Base-by-base conservation (phyloP, 2,329 filamentous ascomycete species). In the Endoconidiophora polonica region DNA sequence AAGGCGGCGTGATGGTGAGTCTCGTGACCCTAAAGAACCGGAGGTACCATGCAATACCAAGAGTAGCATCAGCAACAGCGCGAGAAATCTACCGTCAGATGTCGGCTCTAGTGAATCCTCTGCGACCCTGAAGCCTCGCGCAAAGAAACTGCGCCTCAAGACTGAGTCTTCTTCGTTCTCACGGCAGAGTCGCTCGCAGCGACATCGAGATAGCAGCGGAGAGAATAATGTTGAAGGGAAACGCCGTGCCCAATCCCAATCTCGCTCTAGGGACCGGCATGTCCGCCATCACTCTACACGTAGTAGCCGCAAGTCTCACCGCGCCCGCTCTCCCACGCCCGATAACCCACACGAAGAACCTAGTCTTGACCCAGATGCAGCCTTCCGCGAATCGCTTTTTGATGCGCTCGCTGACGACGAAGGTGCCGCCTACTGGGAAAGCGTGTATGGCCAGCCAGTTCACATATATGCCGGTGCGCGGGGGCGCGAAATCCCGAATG, bases 341-440 rank as follows among this genome's bases (percentile, higher is more conserved):
- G 64, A 65, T 0, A 68, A 76, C 53, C 70, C 71, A 0, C 63
- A 68, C 56, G 67, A 68, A 0, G 63, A 65, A 2, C 64, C 65
- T 2, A 62, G 68, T 0, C 68, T 84, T 14, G 76, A 83, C 57
- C 73, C 85, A 0, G 80, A 86, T 39, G 70, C 74, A 0, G 86
- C 90, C 1, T 98, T 98, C 63, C 81, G 86, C 26, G 86, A 94
- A 63, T 94, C 87, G 0, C 79, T 98, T 4, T 96, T 96, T 66
- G 91, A 98, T 63, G 91, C 91, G 29, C 81, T 98, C 65, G 90
- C 87, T 37, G 91, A 98, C 64, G 90, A 96, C 61, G 91, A 98
- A 66, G 91, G 90, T 44, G 91, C 91, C 2, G 76, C 79, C 5
- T 98, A 91, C 67, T 98, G 91, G 91, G 83, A 95, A 63, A 77